These are phyloP conservation scores for Chalciporus sp. DNA, from an alignment of 1,284 basidiomycete species.

Conservation along the genomic window DNA sequence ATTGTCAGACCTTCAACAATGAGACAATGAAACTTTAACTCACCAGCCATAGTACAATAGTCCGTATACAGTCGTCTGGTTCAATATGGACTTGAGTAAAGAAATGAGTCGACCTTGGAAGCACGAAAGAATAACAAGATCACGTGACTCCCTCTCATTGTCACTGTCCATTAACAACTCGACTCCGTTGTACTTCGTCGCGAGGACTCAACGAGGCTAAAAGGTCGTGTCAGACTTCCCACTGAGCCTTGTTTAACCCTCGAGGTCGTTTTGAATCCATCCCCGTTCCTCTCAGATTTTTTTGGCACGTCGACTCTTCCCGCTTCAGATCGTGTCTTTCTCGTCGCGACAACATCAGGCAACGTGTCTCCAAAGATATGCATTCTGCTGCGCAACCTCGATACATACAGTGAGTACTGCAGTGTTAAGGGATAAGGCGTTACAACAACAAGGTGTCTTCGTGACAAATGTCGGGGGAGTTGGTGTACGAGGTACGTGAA, in stretches of 20 bases:
- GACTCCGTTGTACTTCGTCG: conserved; percentile 9
- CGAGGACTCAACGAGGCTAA: conserved; percentile 8
- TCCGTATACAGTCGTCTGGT: background rate
- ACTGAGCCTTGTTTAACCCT: background rate
- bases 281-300: background rate
- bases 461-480: conserved; percentile 28
- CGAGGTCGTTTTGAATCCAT: background rate
- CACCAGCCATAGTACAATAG: conserved; percentile 22
- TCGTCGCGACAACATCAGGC: too few species aligned
- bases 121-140: background rate
- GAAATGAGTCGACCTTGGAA: background rate
- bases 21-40: background rate
- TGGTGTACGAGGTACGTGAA: conserved; percentile 26
- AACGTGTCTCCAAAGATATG: conserved; percentile 32
- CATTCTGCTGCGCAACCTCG: conserved; percentile 40
- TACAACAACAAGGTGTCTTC: conserved; percentile 40
- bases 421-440: conserved; percentile 27
- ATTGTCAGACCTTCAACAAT: background rate
- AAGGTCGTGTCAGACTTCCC: background rate
- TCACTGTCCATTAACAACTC: too few species aligned
- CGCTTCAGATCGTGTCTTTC: background rate
- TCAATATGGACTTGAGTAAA: background rate
- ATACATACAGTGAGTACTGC: conserved; percentile 28
- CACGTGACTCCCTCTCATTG: background rate
- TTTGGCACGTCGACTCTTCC: too few species aligned